phyloP scores from a whole-genome alignment of 805 yeast species.

The Candida railenensis region DNA sequence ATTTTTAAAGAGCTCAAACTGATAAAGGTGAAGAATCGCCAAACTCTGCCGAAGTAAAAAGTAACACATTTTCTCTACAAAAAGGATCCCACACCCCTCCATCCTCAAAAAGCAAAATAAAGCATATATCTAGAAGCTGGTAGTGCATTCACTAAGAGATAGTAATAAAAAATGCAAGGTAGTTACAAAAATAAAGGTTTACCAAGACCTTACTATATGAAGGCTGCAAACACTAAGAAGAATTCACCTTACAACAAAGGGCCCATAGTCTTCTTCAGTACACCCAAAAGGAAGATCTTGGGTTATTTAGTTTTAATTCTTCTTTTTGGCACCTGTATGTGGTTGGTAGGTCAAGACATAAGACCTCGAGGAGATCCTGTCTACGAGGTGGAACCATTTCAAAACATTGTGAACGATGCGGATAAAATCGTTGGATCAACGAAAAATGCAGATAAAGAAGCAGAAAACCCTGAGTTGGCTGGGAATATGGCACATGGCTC shows the following conservation, averaged over 20 bases:
- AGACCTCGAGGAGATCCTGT: conserved; percentile 23
- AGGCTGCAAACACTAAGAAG: conserved; percentile 33
- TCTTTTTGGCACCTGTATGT: conserved; percentile 34
- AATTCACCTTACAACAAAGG: conserved; percentile 34
- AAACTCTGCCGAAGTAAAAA: no score
- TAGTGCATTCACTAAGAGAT: no score
- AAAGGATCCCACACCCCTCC: no score
- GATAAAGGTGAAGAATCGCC: no score
- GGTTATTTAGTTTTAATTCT: conserved; percentile 38
- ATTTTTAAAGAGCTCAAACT: no score
- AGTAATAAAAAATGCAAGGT: conserved; percentile 51
- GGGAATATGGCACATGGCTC: conserved; percentile 37
- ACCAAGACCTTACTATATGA: conserved; percentile 48
- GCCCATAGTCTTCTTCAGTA: conserved; percentile 30
- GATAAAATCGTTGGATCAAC: conserved; percentile 25
- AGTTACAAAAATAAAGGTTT: conserved; percentile 40
- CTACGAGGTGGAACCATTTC: conserved; percentile 23
- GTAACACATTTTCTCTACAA: no score
- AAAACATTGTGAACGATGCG: conserved; percentile 22
- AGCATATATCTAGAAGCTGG: no score
- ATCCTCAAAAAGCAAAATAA: no score
- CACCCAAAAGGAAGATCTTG: conserved; percentile 35
- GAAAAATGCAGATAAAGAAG: conserved; percentile 31
- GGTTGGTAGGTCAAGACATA: conserved; percentile 36
- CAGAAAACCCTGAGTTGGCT: conserved; percentile 35